Evolutionary conservation across 2,329 filamentous ascomycete species (phyloP).

Genomic region (Beauveria pseudobassiana): DNA sequence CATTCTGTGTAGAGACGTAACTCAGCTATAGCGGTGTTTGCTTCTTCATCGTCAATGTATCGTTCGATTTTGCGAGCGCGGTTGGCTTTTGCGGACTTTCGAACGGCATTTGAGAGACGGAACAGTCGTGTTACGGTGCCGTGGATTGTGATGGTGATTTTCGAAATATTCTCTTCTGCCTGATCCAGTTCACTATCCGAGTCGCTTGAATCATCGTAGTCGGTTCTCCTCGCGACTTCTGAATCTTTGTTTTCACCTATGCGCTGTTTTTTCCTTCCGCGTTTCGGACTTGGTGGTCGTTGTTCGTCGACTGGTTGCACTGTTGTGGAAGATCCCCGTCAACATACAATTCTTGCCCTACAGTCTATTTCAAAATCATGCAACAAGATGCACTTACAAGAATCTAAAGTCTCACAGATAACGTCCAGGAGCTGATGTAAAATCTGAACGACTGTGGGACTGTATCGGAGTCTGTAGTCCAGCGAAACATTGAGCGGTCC

Average conservation of each 20-base stretch:
- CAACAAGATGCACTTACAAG: constrained; percentile 1
- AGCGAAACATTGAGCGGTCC: constrained; percentile 22
- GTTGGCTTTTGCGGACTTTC: constrained; percentile 20
- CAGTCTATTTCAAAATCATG: not conserved
- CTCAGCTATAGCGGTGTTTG: constrained; percentile 21
- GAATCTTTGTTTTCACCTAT: constrained; percentile 8
- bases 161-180: constrained; percentile 16
- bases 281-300: not conserved
- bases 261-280: not conserved
- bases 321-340: not conserved
- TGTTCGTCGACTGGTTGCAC: not conserved
- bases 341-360: not conserved
- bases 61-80: constrained; percentile 17
- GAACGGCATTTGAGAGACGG: constrained; percentile 21
- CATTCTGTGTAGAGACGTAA: constrained; percentile 22
- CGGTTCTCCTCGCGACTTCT: constrained; percentile 12
- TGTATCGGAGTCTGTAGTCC: constrained; percentile 24
- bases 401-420: not conserved
- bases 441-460: constrained; percentile 15
- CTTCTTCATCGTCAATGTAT: constrained; percentile 20
- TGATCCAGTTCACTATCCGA: constrained; percentile 11
- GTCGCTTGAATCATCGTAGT: constrained; percentile 12
- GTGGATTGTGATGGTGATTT: constrained; percentile 17
- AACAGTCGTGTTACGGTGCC: constrained; percentile 23
- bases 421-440: constrained; percentile 18